Conservation (phyloP, 495 filamentous ascomycete species). For the Glonium stellatum region DNA sequence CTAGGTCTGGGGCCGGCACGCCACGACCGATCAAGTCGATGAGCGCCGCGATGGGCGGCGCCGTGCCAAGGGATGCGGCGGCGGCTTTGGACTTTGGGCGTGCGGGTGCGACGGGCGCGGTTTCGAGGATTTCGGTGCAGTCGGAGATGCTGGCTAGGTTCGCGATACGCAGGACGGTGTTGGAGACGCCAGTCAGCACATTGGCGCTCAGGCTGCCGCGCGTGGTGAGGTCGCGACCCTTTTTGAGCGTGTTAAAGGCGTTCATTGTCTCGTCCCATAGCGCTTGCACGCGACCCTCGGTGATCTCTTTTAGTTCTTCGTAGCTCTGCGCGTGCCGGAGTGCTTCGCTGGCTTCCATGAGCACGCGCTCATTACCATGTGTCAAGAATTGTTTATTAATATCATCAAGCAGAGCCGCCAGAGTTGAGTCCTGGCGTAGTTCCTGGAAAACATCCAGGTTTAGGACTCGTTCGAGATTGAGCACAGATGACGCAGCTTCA, state of each 20-base stretch:
- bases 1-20: slow-evolving; percentile 46
- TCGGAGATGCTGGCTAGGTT: slow-evolving; percentile 77
- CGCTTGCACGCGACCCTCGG: slow-evolving; percentile 67
- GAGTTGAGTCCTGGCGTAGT: slow-evolving; percentile 76
- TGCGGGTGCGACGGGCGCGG: slow-evolving; percentile 30
- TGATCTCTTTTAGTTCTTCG: slow-evolving; percentile 77
- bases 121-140: slow-evolving; percentile 65
- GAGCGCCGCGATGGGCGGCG: slow-evolving; percentile 55
- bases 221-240: slow-evolving; percentile 56
- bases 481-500: slow-evolving; percentile 71
- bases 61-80: slow-evolving; percentile 21
- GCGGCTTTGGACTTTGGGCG: slow-evolving; percentile 26
- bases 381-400: slow-evolving; percentile 89
- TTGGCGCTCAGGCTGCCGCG: slow-evolving; percentile 54
- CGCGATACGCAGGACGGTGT: slow-evolving; percentile 75
- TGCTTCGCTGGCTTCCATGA: slow-evolving; percentile 75
- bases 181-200: slow-evolving; percentile 61
- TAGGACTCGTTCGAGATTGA: slow-evolving; percentile 80
- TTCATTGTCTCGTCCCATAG: slow-evolving; percentile 80
- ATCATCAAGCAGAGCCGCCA: slow-evolving; percentile 77
- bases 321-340: slow-evolving; percentile 78
- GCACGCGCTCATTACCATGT: slow-evolving; percentile 75
- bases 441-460: slow-evolving; percentile 86
- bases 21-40: slow-evolving; percentile 62
- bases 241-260: slow-evolving; percentile 58